Conservation (phyloP, 2,329 filamentous ascomycete species). For the Cercospora zeae-maydis region DNA sequence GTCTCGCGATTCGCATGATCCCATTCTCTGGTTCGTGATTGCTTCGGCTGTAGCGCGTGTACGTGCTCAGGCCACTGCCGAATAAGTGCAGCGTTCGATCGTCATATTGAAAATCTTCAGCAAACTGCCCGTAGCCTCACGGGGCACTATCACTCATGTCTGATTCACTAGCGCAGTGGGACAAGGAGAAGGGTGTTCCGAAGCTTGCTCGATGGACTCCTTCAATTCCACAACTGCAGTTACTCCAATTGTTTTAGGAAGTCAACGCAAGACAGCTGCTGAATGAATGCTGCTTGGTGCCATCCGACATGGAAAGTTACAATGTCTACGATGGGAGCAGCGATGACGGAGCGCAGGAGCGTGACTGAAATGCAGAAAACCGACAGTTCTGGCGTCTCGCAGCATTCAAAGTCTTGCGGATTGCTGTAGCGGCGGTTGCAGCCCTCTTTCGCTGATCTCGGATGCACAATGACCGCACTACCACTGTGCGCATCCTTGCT, state of each 20-base stretch:
- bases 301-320: slow-evolving; percentile 4
- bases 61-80: neutral
- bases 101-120: neutral
- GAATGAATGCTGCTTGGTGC: slow-evolving; percentile 2
- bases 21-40: neutral
- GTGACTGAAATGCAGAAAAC: neutral
- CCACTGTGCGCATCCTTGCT: neutral
- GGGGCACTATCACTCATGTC: neutral
- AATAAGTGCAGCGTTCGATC: neutral
- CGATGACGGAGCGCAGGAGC: slow-evolving; percentile 1
- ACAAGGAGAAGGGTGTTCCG: slow-evolving; percentile 4
- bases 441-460: neutral
- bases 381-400: neutral
- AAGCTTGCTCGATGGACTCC: slow-evolving; percentile 1
- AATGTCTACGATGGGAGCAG: neutral
- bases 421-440: neutral
- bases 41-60: neutral
- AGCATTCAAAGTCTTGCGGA: neutral
- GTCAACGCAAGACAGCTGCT: neutral
- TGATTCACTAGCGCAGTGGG: neutral
- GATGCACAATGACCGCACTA: neutral
- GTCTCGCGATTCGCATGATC: neutral
- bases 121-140: neutral
- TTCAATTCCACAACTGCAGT: neutral
- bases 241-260: slow-evolving; percentile 1